Base-by-base conservation (phyloP, 805 yeast genomes). In the Teunomyces tritomae region DNA sequence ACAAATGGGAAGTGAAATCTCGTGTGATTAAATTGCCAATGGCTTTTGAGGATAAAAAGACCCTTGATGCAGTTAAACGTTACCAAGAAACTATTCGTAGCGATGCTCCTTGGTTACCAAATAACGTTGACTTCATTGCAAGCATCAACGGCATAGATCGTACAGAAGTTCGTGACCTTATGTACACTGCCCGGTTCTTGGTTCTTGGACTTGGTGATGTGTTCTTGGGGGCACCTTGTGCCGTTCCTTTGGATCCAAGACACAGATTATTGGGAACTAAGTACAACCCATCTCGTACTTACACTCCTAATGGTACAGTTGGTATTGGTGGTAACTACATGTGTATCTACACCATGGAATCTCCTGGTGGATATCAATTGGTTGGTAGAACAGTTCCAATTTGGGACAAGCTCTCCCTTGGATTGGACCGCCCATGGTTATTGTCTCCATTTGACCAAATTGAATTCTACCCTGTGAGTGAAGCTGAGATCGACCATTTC, bases 261-360 rank as follows among this genome's bases (percentile, higher is more conserved):
- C 97, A 91, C 60, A 80, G 97, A 60, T 78, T 90, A 50, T 72
- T 92, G 48, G 99, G 98, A 34, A 79, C 96, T 28, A 92, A 92
- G 70, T 94, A 92, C 72, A 92, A 92, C 64, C 99, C 99, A 34
- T 87, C 97, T 10, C 82, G 99, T 75, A 89, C 97, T 1, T 91
- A 78, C 73, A 92, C 99, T 2, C 96, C 97, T 34, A 89, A 89
- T 63, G 99, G 99, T 57, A 87, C 94, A 32, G 98, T 92, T 52
- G 99, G 99, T 62, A 85, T 94, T 64, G 99, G 99, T 53, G 98
- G 99, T 58, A 89, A 87, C 88, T 94, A 90, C 78, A 91, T 92
- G 98, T 92, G 98, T 74, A 91, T 92, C 58, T 92, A 92, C 70
- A 89, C 98, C 28, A 91, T 92, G 92, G 95, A 89, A 56, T 89